Evolutionary conservation across 2,329 filamentous ascomycete species (phyloP), one percentile per base, ranked within the genome.

Genomic region (Pseudogymnoascus sp.): DNA sequence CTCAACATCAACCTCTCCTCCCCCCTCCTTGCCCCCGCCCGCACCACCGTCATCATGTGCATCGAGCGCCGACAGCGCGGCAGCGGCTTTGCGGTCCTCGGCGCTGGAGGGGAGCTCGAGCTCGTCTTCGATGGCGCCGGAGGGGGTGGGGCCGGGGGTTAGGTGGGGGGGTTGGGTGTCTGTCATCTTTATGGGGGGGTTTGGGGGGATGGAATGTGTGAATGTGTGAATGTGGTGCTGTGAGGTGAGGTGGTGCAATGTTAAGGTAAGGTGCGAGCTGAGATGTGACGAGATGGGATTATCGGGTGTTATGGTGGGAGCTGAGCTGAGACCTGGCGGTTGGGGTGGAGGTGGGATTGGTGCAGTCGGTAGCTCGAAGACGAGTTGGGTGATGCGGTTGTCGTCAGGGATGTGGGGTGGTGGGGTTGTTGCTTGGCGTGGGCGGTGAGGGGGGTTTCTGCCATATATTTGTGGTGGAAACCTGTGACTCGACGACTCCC

Each of bases 81-180:
- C 86, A 42, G 87, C 87, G 53, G 88, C 87, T 76, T 91, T 91
- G 75, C 88, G 86, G 77, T 91, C 88, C 75, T 91, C 88, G 71
- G 88, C 88, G 44, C 83, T 85, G 63, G 77, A 75, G 16, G 69
- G 66, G 11, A 71, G 75, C n/a, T n/a, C n/a, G 68, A 80, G 75
- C 69, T 85, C 82, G 65, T 86, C 83, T 64, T 86, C 83, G 66
- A 81, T 78, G 66, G 86, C 83, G 65, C 80, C 82, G 53, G 80
- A 78, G 31, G 40, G 13, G 10, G 82, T 80, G 64, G 83, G 83
- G 72, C 86, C 86, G 73, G 88, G 84, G 66, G 81, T 78, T 64
- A 87, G 74, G 61, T 73, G 78, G 50, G 79, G 71, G 44, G 86
- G 84, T 73, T 88, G 85, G 59, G 83, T 82, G 73, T 82, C 82